Percentiles rank a stretch among this genome's conserved stretches.
Conservation (phyloP, 805 yeast species). For the Yamadazyma paraphyllophila region DNA sequence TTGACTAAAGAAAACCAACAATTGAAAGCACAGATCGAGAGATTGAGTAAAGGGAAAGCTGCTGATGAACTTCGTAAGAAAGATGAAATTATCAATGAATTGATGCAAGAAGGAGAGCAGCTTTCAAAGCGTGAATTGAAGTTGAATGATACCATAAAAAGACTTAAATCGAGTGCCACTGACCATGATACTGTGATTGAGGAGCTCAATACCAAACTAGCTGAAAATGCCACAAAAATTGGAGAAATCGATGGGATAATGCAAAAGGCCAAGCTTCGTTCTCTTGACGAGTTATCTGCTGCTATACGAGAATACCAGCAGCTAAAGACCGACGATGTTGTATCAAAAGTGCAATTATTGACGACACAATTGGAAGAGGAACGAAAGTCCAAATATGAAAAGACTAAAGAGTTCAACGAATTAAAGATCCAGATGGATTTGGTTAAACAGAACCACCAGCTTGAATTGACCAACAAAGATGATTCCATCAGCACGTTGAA, state of each 20-base stretch:
- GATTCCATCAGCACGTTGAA: constrained; percentile 29
- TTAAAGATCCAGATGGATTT: constrained; percentile 33
- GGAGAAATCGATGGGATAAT: constrained; percentile 40
- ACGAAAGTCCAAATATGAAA: constrained; percentile 18
- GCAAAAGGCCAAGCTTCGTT: constrained; percentile 24
- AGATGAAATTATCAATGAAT: constrained; percentile 62
- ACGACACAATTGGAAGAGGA: constrained; percentile 25
- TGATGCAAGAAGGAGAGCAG: constrained; percentile 74
- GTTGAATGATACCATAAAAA: constrained; percentile 63
- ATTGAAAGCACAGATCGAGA: constrained; percentile 4
- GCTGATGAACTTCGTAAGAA: constrained; percentile 30
- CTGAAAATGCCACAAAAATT: constrained; percentile 27
- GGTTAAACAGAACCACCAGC: constrained; percentile 24
- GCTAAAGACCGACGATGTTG: constrained; percentile 16
- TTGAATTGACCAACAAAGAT: constrained; percentile 36
- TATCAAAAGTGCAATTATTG: constrained; percentile 19
- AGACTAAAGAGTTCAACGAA: constrained; percentile 27
- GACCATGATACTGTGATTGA: constrained; percentile 30
- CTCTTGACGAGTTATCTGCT: constrained; percentile 27
- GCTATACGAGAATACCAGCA: constrained; percentile 9
- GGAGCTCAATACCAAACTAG: constrained; percentile 29
- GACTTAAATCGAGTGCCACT: constrained; percentile 41
- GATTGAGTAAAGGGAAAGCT: background rate
- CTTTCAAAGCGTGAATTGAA: constrained; percentile 70
- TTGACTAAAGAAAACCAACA: constrained; percentile 3